Base-by-base conservation (phyloP, 192 early-diverging fungal genomes). In the Diversispora eburnea region DNA sequence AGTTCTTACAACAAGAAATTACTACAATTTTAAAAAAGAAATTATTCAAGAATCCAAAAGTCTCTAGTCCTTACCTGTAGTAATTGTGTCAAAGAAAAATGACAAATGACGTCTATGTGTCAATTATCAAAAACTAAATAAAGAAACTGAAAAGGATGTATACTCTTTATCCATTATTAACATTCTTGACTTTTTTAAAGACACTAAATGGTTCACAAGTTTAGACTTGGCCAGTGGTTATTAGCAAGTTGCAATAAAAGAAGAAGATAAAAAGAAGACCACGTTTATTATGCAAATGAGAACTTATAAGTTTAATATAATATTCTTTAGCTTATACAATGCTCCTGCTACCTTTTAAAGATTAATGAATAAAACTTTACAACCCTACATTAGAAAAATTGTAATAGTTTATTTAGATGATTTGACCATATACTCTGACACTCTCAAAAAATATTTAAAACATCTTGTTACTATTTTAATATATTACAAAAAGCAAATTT, bases 371-470 rank as follows among this genome's bases (percentile, higher is more conserved):
- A 12, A 47, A 46, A 69, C 82, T 3, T 74, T 82, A 13, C 69
- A 65, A 19, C 75, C 75, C 3, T 43, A 74, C 0, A 79, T 77
- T 42, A 73, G 68, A 67, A 59, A 75, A 33, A 54, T 33, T 3
- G 72, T 73, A 58, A 15, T 81, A 1, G 79, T 84, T 4, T 85
- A 84, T 64, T 33, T 85, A 0, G 84, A 85, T 72, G 77, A 85
- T 69, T 74, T 84, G 25, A 67, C 81, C 19, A 75, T 82, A 9
- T 85, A 73, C 60, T 74, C 64, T 13, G 17, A 52, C 4, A 61
- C 49, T 5, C 77, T 79, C 25, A 76, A 84, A n/a, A 72, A 81
- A 10, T 80, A 81, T 59, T 6, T 84, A 2, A 17, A 75, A 61
- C 76, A 82, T 33, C 42, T 77, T 8, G 6, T 8, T 8, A 48